Base-by-base conservation (phyloP, 495 filamentous ascomycete genomes). In the Aspergillus biplanus region DNA sequence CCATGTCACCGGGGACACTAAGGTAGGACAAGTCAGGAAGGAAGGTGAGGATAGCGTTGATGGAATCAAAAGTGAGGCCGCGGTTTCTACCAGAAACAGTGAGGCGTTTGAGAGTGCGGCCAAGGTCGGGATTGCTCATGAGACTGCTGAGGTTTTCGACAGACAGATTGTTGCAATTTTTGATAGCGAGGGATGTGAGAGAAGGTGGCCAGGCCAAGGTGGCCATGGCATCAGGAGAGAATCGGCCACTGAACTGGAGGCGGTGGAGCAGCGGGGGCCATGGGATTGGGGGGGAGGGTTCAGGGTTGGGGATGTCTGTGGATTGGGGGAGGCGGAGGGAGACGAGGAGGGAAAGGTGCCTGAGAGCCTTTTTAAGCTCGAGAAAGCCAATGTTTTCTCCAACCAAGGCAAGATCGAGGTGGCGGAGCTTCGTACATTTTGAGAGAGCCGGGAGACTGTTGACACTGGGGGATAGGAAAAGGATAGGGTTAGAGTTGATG, bases 381-480 rank as follows among this genome's bases (percentile, higher is more conserved):
- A 75, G 65, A 56, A 87, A 81, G 6, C 71, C 70, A 18, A 90
- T 78, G 0, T 78, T 72, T 37, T 87, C 85, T 7, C 73, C 75
- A 18, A 90, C 80, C 27, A 89, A 80, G 13, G 79, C 82, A 35
- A 92, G 77, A 65, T 92, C 84, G 32, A 92, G 77, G 46, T 73
- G 46, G 5, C 71, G 71, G 8, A 91, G 78, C 8, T 81, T 73
- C 9, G 67, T 65, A 72, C 88, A 90, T 78, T 90, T 89, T 12
- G 82, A 77, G 15, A 92, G 71, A 12, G 86, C 78, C 11, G 87
- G 85, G 59, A 90, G 82, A 64, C 84, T 86, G 63, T 88, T 89
- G 48, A 87, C 73, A 8, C 81, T 82, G 49, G 11, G 47, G 9
- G 12, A 8, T 18, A 16, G 50, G n/a, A 13, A 33, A 13, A 13